A percentile compares a stretch with the other conserved stretches of the same genome.
These are phyloP conservation scores for Scutellaria barbata DNA, from an alignment of 257 asterid genomes.

Conservation along the genomic window DNA sequence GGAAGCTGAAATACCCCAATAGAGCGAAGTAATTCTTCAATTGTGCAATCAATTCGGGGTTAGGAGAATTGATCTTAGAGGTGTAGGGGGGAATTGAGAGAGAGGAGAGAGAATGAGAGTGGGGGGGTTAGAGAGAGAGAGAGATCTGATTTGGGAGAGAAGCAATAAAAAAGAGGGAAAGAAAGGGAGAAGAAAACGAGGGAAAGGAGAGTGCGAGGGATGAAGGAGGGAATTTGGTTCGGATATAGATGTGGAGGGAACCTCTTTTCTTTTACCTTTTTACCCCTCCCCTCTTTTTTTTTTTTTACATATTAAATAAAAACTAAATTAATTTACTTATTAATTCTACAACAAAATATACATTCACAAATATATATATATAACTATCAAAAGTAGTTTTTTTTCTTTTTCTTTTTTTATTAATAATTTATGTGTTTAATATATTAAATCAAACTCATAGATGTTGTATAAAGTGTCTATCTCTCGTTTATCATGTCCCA, in stretches of 20 bases:
- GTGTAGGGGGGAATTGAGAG: constrained; percentile 28
- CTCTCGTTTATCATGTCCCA: no score
- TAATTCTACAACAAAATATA: no score
- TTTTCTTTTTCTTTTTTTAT: no score
- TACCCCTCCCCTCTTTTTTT: background rate
- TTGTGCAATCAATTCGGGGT: constrained; percentile 29
- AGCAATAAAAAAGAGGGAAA: constrained; percentile 47
- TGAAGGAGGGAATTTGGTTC: constrained; percentile 82
- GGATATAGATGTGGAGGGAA: constrained; percentile 98
- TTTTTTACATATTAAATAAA: background rate
- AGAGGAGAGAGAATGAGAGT: constrained; percentile 31
- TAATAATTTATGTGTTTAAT: no score
- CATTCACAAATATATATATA: no score
- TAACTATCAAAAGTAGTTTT: no score
- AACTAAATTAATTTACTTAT: no score
- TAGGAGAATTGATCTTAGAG: constrained; percentile 33
- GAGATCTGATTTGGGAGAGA: constrained; percentile 61
- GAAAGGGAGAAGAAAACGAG: constrained; percentile 63
- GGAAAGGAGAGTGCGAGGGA: constrained; percentile 40
- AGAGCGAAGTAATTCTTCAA: background rate
- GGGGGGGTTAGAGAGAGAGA: constrained; percentile 42
- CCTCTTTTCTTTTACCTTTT: constrained; percentile 20
- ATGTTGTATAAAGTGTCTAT: no score
- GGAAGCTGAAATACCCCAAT: constrained; percentile 31
- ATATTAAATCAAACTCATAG: no score